Percentiles rank a stretch among this genome's conserved stretches.
Evolutionary conservation across 2,329 filamentous ascomycete species (phyloP).

Genomic region (Scedosporium boydii): DNA sequence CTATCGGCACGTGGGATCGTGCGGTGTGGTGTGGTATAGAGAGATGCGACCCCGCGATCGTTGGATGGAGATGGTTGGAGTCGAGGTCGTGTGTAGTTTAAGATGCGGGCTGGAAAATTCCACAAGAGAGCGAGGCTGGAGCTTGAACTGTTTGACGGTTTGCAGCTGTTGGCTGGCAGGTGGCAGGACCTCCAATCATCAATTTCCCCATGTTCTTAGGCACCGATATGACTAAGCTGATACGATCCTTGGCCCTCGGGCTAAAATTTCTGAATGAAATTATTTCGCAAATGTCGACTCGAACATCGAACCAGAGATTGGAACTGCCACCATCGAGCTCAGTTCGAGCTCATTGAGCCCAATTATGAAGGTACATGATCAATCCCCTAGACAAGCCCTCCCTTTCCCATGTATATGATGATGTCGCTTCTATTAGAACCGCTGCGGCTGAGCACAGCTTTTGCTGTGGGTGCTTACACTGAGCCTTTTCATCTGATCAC

Average conservation of each 20-base stretch:
- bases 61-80: background rate
- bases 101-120: background rate
- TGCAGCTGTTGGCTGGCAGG: background rate
- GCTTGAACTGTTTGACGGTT: background rate
- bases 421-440: conserved; percentile 31
- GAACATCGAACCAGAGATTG: background rate
- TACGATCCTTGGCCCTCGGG: too few species aligned
- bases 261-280: background rate
- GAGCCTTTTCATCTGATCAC: conserved; percentile 18
- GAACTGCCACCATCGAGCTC: conserved; percentile 1
- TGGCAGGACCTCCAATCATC: too few species aligned
- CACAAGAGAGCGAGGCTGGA: background rate
- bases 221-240: background rate
- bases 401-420: conserved; percentile 24
- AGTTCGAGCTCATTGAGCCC: background rate
- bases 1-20: background rate
- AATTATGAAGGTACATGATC: conserved; percentile 10
- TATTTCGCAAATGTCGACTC: background rate
- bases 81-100: background rate
- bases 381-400: background rate
- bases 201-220: too few species aligned
- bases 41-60: background rate
- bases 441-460: conserved; percentile 38
- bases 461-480: conserved; percentile 33
- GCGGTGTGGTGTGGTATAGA: background rate